Evolutionary conservation across 176 grass and related monocot genomes (phyloP).

Genomic region (Aegilops bicornis): DNA sequence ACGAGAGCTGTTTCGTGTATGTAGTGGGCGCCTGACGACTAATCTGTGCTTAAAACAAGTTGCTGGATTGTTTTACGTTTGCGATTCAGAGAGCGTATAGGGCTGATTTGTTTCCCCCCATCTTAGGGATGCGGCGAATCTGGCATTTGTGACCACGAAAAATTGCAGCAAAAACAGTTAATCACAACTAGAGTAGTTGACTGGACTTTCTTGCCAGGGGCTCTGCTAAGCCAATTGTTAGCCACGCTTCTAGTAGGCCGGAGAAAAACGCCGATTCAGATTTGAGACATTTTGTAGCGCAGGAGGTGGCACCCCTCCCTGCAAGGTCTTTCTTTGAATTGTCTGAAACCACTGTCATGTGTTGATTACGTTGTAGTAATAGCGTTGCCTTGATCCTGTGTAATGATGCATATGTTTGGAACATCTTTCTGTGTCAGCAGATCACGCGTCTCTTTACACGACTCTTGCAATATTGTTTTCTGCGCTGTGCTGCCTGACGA

Average conservation of each 20-base stretch:
- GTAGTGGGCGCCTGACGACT: too few relatives aligned
- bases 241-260: too few relatives aligned
- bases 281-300: background rate
- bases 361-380: background rate
- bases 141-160: background rate
- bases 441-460: too few relatives aligned
- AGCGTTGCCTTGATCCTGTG: background rate
- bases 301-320: too few relatives aligned
- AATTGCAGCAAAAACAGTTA: background rate
- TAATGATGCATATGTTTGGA: too few relatives aligned
- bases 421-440: too few relatives aligned
- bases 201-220: background rate
- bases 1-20: too few relatives aligned
- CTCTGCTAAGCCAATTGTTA: background rate
- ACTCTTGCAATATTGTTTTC: too few relatives aligned
- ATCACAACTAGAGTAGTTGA: background rate
- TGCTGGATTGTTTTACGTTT: too few relatives aligned
- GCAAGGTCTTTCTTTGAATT: background rate
- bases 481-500: too few relatives aligned
- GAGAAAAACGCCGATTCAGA: background rate
- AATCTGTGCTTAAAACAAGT: too few relatives aligned
- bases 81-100: background rate
- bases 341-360: background rate
- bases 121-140: background rate
- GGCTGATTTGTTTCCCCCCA: too few relatives aligned